Base-by-base conservation (phyloP, 768 basidiomycete genomes). In the Leucocoprinus leucothites region DNA sequence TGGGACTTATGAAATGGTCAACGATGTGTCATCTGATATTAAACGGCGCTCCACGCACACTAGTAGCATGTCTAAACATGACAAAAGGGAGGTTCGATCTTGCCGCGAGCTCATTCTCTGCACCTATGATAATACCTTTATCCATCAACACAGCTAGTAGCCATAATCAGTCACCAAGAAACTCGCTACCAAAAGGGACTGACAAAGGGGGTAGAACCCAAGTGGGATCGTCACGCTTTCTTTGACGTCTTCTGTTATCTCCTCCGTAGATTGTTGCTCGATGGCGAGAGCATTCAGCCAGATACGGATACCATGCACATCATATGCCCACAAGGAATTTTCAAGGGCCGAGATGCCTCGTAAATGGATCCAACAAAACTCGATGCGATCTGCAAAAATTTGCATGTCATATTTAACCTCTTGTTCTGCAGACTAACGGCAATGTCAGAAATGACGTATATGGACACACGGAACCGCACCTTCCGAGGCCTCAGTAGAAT, bases 321-420 rank as follows among this genome's bases (percentile, higher is more conserved):
- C 96, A 68, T 92, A 99, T 1, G 87, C 96, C 96, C 96, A 99
- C 19, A 99, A 75, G 5, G 95, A 98, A 71, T 99, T 99, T 67
- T 98, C 96, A 45, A 99, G 73, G 1, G 91, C 84, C 5, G 88
- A 91, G 38, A 99, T 93, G 1, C 96, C 96, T 36, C 89, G 84
- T 41, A 99, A 76, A 74, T 98, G 96, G 51, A 95, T 97, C 96
- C 96, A 99, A 69, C 95, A 99, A 65, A 97, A 94, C 66, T 99
- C 96, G 60, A 98, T 91, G n/a, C 87, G 84, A 58, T 97, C 93
- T 0, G 96, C 94, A 42, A 99, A 87, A 28, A 98, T 89, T 66
- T 98, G 96, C 79, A 98, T 87, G 70, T 98, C 96, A 65, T 99
- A 99, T 62, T 87, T 91, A 67, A 96, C 91, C 73, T 98, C 94